Evolutionary conservation across 768 basidiomycete species (phyloP).

Genomic region (Tricholoma furcatifolium): DNA sequence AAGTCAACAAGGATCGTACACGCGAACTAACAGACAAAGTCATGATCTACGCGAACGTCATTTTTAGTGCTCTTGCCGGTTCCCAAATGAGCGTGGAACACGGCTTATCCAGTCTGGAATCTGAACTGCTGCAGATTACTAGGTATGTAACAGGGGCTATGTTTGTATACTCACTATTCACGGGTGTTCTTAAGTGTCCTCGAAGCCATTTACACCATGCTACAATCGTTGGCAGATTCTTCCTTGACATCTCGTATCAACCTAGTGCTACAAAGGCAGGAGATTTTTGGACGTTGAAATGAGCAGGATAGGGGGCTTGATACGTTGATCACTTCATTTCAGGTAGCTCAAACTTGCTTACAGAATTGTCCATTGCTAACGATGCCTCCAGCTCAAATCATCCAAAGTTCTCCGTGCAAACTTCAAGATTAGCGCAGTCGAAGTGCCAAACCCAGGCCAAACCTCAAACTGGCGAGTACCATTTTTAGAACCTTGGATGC

Average conservation of each 20-base stretch:
- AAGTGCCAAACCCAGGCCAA: too few species aligned
- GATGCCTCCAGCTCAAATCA: conserved; percentile 11
- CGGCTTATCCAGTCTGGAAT: conserved; percentile 16
- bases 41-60: conserved; percentile 20
- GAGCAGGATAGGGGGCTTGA: conserved; percentile 26
- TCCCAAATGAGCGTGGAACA: conserved; percentile 8
- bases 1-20: conserved; percentile 20
- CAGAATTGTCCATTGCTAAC: not conserved
- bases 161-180: conserved; percentile 16
- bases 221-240: conserved; percentile 13
- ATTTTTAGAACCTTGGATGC: not conserved
- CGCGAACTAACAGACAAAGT: conserved; percentile 24
- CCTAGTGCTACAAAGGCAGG: conserved; percentile 19
- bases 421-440: not conserved
- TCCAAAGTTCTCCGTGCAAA: conserved; percentile 11
- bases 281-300: conserved; percentile 15
- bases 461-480: not conserved
- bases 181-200: not conserved
- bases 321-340: conserved; percentile 26
- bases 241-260: conserved; percentile 17
- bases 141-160: conserved; percentile 5
- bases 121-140: conserved; percentile 19
- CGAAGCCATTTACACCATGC: conserved; percentile 15
- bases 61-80: conserved; percentile 20
- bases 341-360: conserved; percentile 12